A percentile compares a stretch with the other conserved stretches of the same genome.
phyloP scores from a whole-genome alignment of 129 eudicot species.

The Pittosporum tobira region DNA sequence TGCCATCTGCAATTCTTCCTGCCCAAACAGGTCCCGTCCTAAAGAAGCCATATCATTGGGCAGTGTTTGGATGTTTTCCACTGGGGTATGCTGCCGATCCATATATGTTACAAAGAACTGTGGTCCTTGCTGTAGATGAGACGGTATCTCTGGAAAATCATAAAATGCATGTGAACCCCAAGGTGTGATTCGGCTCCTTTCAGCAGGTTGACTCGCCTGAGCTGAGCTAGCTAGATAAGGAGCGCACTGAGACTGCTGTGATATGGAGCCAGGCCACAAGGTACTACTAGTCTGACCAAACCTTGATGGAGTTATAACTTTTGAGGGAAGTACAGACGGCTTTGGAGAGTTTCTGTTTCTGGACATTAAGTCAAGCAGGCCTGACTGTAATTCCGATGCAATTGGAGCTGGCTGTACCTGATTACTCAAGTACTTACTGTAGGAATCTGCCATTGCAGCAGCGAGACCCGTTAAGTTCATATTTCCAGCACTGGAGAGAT shows the following conservation, averaged over 20 bases:
- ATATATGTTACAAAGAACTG: too few relatives aligned
- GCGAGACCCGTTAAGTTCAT: slow-evolving; percentile 4
- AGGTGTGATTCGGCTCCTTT: slow-evolving; percentile 8
- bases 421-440: neutral
- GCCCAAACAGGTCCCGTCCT: slow-evolving; percentile 1
- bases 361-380: slow-evolving; percentile 6
- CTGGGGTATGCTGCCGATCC: neutral
- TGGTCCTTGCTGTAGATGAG: too few relatives aligned
- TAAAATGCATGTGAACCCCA: neutral
- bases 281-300: neutral
- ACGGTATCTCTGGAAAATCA: too few relatives aligned
- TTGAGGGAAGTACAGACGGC: slow-evolving; percentile 25
- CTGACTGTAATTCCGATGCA: neutral
- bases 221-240: neutral
- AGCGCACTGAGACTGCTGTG: neutral
- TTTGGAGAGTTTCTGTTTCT: slow-evolving; percentile 4
- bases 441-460: neutral
- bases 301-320: slow-evolving; percentile 14
- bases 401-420: slow-evolving; percentile 6
- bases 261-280: slow-evolving; percentile 1
- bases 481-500: neutral
- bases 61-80: slow-evolving; percentile 4
- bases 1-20: slow-evolving; percentile 17
- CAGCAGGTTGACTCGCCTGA: slow-evolving; percentile 1
- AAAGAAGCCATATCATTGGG: slow-evolving; percentile 6